These are phyloP conservation scores for Plantago ovata DNA, from an alignment of 257 asterid species.

Conservation along the genomic window DNA sequence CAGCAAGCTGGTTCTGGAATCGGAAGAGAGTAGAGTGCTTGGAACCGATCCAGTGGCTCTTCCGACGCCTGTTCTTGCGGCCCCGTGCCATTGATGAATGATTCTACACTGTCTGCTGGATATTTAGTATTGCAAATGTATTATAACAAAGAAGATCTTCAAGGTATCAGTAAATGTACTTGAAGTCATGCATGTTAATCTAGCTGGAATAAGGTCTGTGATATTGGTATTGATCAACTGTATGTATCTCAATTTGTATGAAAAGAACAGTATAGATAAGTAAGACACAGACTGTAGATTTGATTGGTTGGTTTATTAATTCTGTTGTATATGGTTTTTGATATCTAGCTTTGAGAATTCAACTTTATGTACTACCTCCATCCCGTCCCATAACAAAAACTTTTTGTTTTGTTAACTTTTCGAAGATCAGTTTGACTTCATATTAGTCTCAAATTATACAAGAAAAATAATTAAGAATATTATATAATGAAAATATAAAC, in stretches of 20 bases:
- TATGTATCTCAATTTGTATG: slow-evolving; percentile 1
- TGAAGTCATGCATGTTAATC: not conserved
- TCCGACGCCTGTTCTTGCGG: slow-evolving; percentile 31
- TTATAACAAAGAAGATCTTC: not conserved
- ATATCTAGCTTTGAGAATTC: too few species aligned
- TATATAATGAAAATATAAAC: too few species aligned
- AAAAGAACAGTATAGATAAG: not conserved
- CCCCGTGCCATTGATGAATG: slow-evolving; percentile 31
- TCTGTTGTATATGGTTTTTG: slow-evolving; percentile 15
- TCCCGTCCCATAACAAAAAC: too few species aligned
- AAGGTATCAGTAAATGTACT: not conserved
- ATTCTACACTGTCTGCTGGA: slow-evolving; percentile 7
- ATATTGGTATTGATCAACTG: not conserved
- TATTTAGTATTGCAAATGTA: not conserved
- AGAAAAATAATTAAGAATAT: too few species aligned
- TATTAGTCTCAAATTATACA: too few species aligned
- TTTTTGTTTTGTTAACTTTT: too few species aligned
- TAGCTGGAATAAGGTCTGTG: not conserved
- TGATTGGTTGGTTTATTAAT: slow-evolving; percentile 11
- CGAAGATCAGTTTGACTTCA: too few species aligned
- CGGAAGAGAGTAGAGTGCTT: slow-evolving; percentile 56
- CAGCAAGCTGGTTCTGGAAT: slow-evolving; percentile 93
- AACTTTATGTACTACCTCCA: too few species aligned
- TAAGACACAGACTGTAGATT: not conserved
- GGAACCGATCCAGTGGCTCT: slow-evolving; percentile 71